Percentiles rank a stretch among this genome's conserved stretches.
Conservation (phyloP, 345 rosid species). For the Populus davidiana region DNA sequence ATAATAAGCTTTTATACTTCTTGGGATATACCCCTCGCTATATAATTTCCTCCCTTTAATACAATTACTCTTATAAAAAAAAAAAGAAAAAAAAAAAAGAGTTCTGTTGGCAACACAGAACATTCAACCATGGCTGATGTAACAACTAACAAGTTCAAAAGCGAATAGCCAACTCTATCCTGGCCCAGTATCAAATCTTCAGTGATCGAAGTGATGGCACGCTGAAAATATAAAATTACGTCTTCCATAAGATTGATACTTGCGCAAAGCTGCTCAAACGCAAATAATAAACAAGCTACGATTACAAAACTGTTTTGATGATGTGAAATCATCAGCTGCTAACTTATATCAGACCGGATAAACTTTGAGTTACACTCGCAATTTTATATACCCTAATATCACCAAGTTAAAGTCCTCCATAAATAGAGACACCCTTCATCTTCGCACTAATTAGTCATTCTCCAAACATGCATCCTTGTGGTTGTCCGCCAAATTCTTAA, state of each 20-base stretch:
- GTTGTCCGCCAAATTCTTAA: background rate
- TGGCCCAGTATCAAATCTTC: background rate
- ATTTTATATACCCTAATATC: background rate
- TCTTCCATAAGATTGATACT: background rate
- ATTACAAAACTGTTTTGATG: conserved; percentile 5
- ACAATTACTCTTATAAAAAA: too few species aligned
- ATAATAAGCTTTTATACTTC: too few species aligned
- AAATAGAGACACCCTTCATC: background rate
- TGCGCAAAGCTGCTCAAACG: background rate
- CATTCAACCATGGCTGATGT: too few species aligned
- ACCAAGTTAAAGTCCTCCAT: background rate
- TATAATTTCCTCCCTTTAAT: too few species aligned
- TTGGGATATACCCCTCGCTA: too few species aligned
- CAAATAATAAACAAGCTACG: background rate
- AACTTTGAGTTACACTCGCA: background rate
- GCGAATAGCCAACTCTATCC: too few species aligned
- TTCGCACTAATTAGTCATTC: background rate
- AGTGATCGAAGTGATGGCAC: background rate
- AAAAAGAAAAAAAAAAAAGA: too few species aligned
- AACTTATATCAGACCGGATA: background rate
- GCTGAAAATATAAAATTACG: background rate
- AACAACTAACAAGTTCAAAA: too few species aligned
- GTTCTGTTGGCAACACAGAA: too few species aligned
- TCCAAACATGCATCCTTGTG: background rate
- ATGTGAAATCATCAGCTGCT: conserved; percentile 16